Base-by-base conservation (phyloP, 495 filamentous ascomycete genomes). In the Cladorrhinum samala region DNA sequence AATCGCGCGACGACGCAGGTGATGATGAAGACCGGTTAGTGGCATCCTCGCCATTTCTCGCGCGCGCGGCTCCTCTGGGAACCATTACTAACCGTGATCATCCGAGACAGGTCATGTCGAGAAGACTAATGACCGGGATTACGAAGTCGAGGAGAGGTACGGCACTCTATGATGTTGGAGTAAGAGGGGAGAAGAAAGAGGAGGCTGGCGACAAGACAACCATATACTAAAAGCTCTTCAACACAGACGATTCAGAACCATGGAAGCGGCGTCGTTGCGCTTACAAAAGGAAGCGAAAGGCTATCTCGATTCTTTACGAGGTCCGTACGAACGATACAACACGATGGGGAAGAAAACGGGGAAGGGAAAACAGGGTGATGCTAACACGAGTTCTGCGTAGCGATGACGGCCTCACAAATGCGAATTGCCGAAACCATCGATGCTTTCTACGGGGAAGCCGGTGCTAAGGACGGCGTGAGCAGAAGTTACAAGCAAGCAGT, bases 341-440 rank as follows among this genome's bases (percentile, higher is more conserved):
- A 45, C 42, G 7, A 6, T 13, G 8, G 5, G 7, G 3, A 9
- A 21, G 24, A 45, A 6, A 16, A 16, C 9, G 39, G 18, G 3
- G 36, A 2, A 44, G 14, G 11, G 3, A 6, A 5, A 43, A 43
- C 13, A 24, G 1, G 42, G 30, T 4, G 14, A 24, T 45, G 20
- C 52, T 60, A 57, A 55, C 38, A 11, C 27, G 11, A 11, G 9
- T 1, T n/a, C 2, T 8, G 0, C 24, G 9, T 46, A 94, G 93
- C 93, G 36, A 98, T 98, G 93, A 98, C 93, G 23, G 92, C 93
- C 2, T 96, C 92, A 33, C 93, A 98, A 67, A 97, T 98, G 93
- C 87, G 94, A 55, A 98, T 98, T 66, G 93, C 93, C 38, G 93
- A 98, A 68, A 98, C 93, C 9, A 98, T 98, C 70, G 93, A 98